A percentile compares a stretch with the other conserved stretches of the same genome.
These are phyloP conservation scores for Endotrypanum monterogeii DNA, from an alignment of 208 protist species.

Conservation along the genomic window DNA sequence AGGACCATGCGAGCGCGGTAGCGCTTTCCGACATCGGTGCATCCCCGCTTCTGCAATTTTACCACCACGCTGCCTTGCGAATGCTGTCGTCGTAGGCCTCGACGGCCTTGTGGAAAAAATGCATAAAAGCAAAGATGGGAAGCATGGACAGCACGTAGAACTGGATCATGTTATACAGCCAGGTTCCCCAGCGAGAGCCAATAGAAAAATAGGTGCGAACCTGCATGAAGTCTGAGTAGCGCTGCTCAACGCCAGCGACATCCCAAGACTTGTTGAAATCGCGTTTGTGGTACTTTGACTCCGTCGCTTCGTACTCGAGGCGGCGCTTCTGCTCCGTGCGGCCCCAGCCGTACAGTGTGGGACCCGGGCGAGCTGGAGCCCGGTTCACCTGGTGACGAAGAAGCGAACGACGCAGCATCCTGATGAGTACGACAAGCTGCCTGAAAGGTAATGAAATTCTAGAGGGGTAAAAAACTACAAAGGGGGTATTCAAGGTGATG, in stretches of 20 bases:
- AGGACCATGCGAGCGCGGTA: not conserved
- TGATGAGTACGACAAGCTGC: constrained; percentile 1
- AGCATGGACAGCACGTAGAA: constrained; percentile 88
- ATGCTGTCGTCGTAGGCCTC: constrained; percentile 89
- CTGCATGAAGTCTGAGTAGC: constrained; percentile 90
- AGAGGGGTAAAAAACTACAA: constrained; percentile 10
- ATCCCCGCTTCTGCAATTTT: constrained; percentile 17
- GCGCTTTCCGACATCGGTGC: constrained; percentile 1
- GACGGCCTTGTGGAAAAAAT: constrained; percentile 78
- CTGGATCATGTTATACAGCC: constrained; percentile 89
- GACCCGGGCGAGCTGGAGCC: constrained; percentile 80
- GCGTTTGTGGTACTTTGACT: constrained; percentile 91
- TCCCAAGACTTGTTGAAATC: constrained; percentile 94
- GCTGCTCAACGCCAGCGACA: constrained; percentile 85
- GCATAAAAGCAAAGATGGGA: constrained; percentile 83
- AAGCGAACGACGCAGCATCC: constrained; percentile 81
- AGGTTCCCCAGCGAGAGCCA: constrained; percentile 86
- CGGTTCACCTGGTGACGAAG: constrained; percentile 73
- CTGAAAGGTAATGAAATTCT: not conserved
- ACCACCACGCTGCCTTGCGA: constrained; percentile 88
- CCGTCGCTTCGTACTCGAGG: constrained; percentile 89
- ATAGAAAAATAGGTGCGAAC: constrained; percentile 90
- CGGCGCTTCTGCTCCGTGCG: constrained; percentile 91
- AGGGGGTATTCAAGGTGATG: not conserved
- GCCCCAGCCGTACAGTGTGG: constrained; percentile 90